A percentile compares a stretch with the other conserved stretches of the same genome.
Evolutionary conservation across 2,329 filamentous ascomycete species (phyloP).

Genomic region (Aphanoascus verrucosus): DNA sequence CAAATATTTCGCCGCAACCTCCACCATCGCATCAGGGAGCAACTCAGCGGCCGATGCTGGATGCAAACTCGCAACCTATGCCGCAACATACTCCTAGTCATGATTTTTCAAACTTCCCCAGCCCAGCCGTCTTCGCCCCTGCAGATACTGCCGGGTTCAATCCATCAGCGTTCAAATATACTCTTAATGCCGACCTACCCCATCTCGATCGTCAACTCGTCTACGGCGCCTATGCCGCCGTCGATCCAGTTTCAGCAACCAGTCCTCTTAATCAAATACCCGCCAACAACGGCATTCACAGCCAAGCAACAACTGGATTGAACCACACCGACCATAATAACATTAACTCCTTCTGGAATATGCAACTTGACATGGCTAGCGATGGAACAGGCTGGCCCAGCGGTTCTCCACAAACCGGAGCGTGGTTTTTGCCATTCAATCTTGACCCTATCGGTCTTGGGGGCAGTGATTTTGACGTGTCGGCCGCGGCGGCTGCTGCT

Average conservation of each 20-base stretch:
- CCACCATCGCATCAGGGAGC: slow-evolving; percentile 13
- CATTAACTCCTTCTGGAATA: slow-evolving; percentile 26
- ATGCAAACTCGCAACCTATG: neutral
- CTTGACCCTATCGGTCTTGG: slow-evolving; percentile 52
- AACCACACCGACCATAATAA: slow-evolving; percentile 13
- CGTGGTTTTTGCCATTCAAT: slow-evolving; percentile 92
- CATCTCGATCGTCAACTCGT: slow-evolving; percentile 67
- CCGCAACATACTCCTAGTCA: neutral
- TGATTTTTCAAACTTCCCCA: neutral
- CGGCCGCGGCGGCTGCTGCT: neutral
- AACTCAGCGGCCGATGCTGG: neutral
- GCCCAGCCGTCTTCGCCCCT: neutral
- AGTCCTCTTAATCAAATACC: slow-evolving; percentile 21
- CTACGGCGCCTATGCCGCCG: slow-evolving; percentile 57
- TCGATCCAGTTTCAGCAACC: slow-evolving; percentile 34
- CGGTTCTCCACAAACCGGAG: slow-evolving; percentile 43
- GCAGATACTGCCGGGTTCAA: slow-evolving; percentile 31
- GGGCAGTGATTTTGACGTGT: slow-evolving; percentile 10
- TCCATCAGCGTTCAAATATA: slow-evolving; percentile 30
- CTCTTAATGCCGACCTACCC: slow-evolving; percentile 41
- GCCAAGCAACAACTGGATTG: neutral
- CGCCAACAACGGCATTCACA: neutral
- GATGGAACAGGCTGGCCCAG: slow-evolving; percentile 23
- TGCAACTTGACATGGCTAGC: slow-evolving; percentile 25
- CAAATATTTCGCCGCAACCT: slow-evolving; percentile 5